Conservation (phyloP, 352 stramenopile genomes). For the Globisporangium ultimum region DNA sequence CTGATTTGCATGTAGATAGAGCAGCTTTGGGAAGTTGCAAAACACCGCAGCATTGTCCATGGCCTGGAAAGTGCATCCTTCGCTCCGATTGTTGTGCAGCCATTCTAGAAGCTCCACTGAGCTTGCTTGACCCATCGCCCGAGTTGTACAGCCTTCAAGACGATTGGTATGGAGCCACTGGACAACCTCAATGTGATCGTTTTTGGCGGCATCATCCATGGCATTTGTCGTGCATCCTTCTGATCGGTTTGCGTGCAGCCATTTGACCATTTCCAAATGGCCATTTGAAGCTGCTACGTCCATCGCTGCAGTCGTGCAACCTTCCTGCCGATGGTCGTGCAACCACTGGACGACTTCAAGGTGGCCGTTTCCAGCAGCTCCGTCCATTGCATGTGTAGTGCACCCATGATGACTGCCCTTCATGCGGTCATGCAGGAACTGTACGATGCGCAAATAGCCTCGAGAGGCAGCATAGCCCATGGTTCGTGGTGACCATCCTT, state of each 20-base stretch:
- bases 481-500: background rate
- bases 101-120: slow-evolving; percentile 5
- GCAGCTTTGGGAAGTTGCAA: background rate
- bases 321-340: background rate
- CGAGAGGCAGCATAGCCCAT: background rate
- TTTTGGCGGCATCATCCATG: background rate
- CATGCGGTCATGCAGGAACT: slow-evolving; percentile 1
- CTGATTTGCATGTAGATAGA: slow-evolving; percentile 1
- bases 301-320: background rate
- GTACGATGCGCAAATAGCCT: background rate
- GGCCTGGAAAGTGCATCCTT: background rate
- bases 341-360: slow-evolving; percentile 8
- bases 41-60: slow-evolving; percentile 4
- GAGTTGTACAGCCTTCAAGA: background rate
- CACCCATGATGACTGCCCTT: slow-evolving; percentile 2
- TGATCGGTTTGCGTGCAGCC: background rate
- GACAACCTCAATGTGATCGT: background rate
- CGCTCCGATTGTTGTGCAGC: slow-evolving; percentile 2
- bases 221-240: background rate
- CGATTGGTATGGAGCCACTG: slow-evolving; percentile 2
- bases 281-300: background rate
- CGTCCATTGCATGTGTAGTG: slow-evolving; percentile 4
- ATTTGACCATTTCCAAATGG: background rate
- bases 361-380: background rate
- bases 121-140: slow-evolving; percentile 1